A percentile compares a stretch with the other conserved stretches of the same genome.
These are phyloP conservation scores for Cladosporium austrohemisphaericum DNA, from an alignment of 2,329 filamentous ascomycete genomes.

Conservation along the genomic window DNA sequence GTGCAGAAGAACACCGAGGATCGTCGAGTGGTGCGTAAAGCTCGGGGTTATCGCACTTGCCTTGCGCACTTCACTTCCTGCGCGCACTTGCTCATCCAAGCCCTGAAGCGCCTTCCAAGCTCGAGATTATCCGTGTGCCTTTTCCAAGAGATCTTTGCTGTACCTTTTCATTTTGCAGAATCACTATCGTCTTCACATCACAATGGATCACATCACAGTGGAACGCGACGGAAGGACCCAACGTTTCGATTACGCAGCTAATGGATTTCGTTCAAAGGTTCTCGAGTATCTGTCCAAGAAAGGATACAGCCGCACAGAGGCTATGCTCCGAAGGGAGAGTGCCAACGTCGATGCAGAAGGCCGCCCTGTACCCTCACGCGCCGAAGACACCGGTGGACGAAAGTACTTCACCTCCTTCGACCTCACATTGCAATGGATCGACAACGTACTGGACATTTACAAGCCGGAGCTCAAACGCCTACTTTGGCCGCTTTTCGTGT, in stretches of 20 bases:
- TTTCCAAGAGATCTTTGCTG: no score
- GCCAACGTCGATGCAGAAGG: constrained; percentile 78
- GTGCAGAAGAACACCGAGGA: no score
- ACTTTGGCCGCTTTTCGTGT: constrained; percentile 90
- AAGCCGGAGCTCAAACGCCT: constrained; percentile 88
- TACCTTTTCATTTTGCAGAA: no score
- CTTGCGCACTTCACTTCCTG: no score
- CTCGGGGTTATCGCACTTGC: no score
- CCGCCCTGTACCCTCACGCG: constrained; percentile 62
- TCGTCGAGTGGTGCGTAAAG: no score
- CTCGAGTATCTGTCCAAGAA: constrained; percentile 96
- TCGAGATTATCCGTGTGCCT: no score
- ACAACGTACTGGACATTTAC: constrained; percentile 90
- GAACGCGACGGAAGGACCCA: neutral
- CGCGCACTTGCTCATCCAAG: no score
- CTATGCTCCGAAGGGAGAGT: constrained; percentile 87
- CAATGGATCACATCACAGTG: neutral
- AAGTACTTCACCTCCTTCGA: constrained; percentile 72
- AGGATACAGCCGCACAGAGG: constrained; percentile 88
- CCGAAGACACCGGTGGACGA: constrained; percentile 66
- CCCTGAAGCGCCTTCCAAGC: no score
- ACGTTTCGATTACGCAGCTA: no score
- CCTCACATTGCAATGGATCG: constrained; percentile 62
- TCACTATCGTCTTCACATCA: no score
- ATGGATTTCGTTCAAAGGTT: constrained; percentile 55